Base-by-base conservation (phyloP, 257 asterid genomes). In the Penstemon davidsonii region DNA sequence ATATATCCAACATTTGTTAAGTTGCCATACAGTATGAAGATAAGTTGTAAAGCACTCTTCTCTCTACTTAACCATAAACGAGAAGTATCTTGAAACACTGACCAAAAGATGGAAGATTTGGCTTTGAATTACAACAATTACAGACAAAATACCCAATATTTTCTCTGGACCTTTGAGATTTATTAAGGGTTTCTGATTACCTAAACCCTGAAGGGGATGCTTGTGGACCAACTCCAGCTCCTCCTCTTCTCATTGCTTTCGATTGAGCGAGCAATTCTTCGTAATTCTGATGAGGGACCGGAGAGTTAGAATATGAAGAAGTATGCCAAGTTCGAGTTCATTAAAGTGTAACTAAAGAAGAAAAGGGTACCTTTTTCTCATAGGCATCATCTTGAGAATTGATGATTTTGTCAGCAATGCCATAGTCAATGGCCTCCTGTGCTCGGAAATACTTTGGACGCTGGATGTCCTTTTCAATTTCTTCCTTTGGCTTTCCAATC, bases 401-500 rank as follows among this genome's bases (percentile, higher is more conserved):
- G 49, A 91, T 78, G 71, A 91, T 87, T 86, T 77, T 88, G 84
- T 94, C 99, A 2, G 88, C 97, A 72, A 94, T 40, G 71, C 98
- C 97, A 76, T 94, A 91, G 62, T 81, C 88, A 18, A 94, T 91
- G 59, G 98, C 96, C 50, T 85, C 95, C 73, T 83, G 80, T 52
- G 96, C 84, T 47, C 69, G 80, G 77, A 91, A 83, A 73, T 80
- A 86, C 81, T 83, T 86, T n/a, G 90, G 86, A 9, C 88, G 90
- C 68, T 79, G 86, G 72, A 91, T 55, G 67, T 91, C 99, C 69
- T 83, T 86, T 77, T 79, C 87, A 13, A 94, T 67, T 76, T 88
- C 97, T 81, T 91, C 97, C 76, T 87, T 75, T 9, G 97, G 83
- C 81, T 91, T 94, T 51, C 93, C 97, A 7, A 68, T 84, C 74